A percentile compares a stretch with the other conserved stretches of the same genome.
phyloP scores from a whole-genome alignment of 2,329 filamentous ascomycete species.

The Tolypocladium capitatum region DNA sequence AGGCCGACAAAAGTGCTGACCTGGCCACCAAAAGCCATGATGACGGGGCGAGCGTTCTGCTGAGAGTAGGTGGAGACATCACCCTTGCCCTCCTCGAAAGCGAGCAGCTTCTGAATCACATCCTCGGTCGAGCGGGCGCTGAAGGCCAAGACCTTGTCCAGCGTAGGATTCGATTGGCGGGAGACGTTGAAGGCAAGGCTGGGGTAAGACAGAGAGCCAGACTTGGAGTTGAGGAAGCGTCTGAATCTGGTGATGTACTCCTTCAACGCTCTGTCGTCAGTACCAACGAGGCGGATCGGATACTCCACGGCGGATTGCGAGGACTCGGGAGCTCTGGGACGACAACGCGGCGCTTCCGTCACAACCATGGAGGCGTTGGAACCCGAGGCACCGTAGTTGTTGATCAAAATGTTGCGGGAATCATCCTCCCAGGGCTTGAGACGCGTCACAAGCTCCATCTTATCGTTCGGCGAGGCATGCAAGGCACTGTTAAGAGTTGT shows the following conservation, averaged over 20 bases:
- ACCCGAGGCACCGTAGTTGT: slow-evolving; percentile 22
- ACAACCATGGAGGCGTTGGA: slow-evolving; percentile 13
- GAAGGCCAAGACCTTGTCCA: slow-evolving; percentile 12
- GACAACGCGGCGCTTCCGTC: slow-evolving; percentile 6
- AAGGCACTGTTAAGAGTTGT: slow-evolving; percentile 10
- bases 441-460: no score
- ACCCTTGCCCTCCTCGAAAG: no score
- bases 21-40: slow-evolving; percentile 15
- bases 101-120: no score
- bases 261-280: background rate
- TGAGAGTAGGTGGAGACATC: no score
- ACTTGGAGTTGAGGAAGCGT: no score
- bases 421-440: slow-evolving; percentile 9
- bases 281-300: slow-evolving; percentile 1
- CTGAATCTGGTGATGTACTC: no score
- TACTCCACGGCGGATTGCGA: background rate
- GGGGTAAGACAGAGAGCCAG: no score
- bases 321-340: no score
- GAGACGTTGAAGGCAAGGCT: slow-evolving; percentile 12
- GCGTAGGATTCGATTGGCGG: slow-evolving; percentile 16
- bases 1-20: slow-evolving; percentile 15
- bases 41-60: no score
- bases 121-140: slow-evolving; percentile 3
- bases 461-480: background rate
- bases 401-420: slow-evolving; percentile 13